A percentile compares a stretch with the other conserved stretches of the same genome.
Evolutionary conservation across 208 protist genomes (phyloP).

Genomic region (Leishmania mexicana): DNA sequence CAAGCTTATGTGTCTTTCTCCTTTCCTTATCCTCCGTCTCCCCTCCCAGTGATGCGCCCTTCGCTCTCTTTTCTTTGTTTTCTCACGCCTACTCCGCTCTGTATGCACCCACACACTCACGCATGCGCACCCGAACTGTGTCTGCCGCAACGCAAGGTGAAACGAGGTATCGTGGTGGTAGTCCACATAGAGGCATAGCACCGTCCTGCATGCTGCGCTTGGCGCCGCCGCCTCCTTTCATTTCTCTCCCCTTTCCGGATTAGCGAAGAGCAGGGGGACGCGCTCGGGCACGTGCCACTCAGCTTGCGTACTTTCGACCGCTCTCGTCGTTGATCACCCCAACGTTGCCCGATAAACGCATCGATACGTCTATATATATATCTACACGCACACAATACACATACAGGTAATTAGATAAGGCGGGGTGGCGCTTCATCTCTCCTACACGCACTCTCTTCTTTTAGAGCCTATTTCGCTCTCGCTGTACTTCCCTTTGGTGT

Average conservation of each 20-base stretch:
- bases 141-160: not conserved
- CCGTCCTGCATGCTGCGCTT: not conserved
- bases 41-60: not conserved
- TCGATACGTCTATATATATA: not conserved
- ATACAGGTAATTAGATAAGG: not conserved
- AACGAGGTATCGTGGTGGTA: not conserved
- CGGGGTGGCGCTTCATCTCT: not conserved
- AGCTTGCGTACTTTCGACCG: not conserved
- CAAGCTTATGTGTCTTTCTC: not conserved
- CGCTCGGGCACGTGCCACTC: not conserved
- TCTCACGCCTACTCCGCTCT: no score
- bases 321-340: not conserved
- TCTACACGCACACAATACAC: not conserved
- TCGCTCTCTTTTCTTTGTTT: not conserved
- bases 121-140: not conserved
- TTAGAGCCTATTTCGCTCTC: no score
- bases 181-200: not conserved
- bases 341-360: not conserved
- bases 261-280: not conserved
- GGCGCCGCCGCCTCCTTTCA: not conserved
- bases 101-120: not conserved
- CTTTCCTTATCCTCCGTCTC: not conserved
- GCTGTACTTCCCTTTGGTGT: no score
- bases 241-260: not conserved
- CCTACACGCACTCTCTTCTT: not conserved